Base-by-base conservation (phyloP, 179 eudicot genomes). In the Nepenthes alata region DNA sequence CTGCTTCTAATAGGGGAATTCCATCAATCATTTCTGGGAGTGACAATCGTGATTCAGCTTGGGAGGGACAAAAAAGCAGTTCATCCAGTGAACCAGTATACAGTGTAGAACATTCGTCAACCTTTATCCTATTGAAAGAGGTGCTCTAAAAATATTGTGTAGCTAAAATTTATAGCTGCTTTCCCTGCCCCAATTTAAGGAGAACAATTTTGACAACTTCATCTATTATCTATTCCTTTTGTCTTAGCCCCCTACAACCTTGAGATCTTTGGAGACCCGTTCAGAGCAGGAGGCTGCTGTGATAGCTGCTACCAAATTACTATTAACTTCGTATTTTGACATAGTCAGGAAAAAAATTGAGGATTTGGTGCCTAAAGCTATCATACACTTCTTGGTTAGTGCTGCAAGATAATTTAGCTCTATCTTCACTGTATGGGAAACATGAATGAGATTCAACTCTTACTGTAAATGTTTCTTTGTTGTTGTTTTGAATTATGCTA, bases 301-400 rank as follows among this genome's bases (percentile, higher is more conserved):
- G 76, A 86, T 89, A 63, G 70, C 72, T 68, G 90, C 88, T 56
- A 89, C 90, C 35, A 93, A 93, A 70, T 58, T 82, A 78, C 75
- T 93, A 53, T 60, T 93, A 71, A 80, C 84, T 58, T 93, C 98
- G 15, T 93, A 93, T 62, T 93, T 86, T 69, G 96, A 86, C 76
- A 89, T 93, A 62, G 95, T 93, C 68, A 77, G 96, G 65, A 89
- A 89, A 78, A 87, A 81, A 60, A 79, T 89, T 10, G 90, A 89
- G 80, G 96, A 93, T 79, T 85, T 80, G n/a, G 84, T 93, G 38
- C 98, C 98, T 47, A 93, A 93, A 74, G 98, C 98, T 57, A 81
- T 93, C 66, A 93, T 93, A 96, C 96, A 93, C 79, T 87, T 93
- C 64, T 81, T 93, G 95, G 98, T 78, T 63, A 69, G 82, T 72